phyloP scores from a whole-genome alignment of 23 red algal species.

The Pyropia yezoensis region DNA sequence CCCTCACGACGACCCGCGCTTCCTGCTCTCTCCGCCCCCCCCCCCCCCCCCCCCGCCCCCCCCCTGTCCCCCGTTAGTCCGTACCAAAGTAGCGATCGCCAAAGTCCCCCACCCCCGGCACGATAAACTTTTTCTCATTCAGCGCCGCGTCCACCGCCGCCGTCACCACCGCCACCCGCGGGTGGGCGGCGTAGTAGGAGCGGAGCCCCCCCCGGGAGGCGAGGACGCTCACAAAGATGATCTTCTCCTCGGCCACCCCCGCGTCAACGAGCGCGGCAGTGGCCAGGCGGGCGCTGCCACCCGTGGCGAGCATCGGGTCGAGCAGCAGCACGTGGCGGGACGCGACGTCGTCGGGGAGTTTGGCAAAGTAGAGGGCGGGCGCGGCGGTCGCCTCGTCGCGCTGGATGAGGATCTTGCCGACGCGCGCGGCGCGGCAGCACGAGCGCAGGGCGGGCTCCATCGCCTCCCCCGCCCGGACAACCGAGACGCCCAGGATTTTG shows the following conservation, averaged over 20 bases:
- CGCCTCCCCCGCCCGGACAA: conserved; percentile 92
- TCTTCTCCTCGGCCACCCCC: conserved; percentile 58
- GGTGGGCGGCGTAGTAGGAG: conserved; percentile 24
- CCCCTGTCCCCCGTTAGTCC: too few relatives aligned
- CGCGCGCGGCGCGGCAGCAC: conserved; percentile 66
- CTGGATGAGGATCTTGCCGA: conserved; percentile 97
- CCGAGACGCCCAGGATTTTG: conserved; percentile 87
- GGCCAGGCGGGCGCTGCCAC: conserved; percentile 57
- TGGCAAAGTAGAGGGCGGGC: conserved; percentile 55
- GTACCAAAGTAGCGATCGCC: conserved; percentile 77
- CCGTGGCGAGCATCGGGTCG: conserved; percentile 95
- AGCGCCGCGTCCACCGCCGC: conserved; percentile 62
- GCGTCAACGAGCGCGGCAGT: conserved; percentile 50
- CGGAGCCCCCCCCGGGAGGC: conserved; percentile 64
- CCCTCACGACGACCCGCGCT: too few relatives aligned
- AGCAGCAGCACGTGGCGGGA: conserved; percentile 73
- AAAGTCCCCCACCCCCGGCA: conserved; percentile 77
- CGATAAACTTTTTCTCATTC: conserved; percentile 66
- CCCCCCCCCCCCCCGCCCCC: too few relatives aligned
- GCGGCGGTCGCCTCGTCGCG: conserved; percentile 59
- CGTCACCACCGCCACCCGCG: conserved; percentile 58
- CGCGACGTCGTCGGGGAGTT: conserved; percentile 66
- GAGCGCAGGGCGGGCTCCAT: conserved; percentile 80
- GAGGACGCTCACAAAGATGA: conserved; percentile 81
- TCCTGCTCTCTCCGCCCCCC: too few relatives aligned